Evolutionary conservation across 352 stramenopile genomes (phyloP).

Genomic region (Phytophthora crassamura): DNA sequence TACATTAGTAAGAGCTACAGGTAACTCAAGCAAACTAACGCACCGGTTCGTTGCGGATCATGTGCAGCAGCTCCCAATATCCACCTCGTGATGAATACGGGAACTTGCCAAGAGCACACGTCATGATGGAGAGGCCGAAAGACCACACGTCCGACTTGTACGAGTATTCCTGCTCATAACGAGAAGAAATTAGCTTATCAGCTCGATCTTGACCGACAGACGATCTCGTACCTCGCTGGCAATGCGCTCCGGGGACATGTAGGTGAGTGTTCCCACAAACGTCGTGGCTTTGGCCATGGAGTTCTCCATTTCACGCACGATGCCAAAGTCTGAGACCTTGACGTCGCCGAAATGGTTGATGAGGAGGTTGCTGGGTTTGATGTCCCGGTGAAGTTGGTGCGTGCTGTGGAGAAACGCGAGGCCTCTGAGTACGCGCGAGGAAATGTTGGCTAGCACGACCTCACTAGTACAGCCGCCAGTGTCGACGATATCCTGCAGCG

Average conservation of each 20-base stretch:
- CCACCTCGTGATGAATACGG: slow-evolving; percentile 87
- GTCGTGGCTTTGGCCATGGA: slow-evolving; percentile 88
- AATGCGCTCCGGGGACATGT: slow-evolving; percentile 95
- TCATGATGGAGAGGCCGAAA: slow-evolving; percentile 90
- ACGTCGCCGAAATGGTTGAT: slow-evolving; percentile 92
- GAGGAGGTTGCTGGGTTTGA: slow-evolving; percentile 95
- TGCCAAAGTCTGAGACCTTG: slow-evolving; percentile 91
- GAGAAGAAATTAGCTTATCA: background rate
- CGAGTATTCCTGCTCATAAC: slow-evolving; percentile 64
- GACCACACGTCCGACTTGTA: slow-evolving; percentile 91
- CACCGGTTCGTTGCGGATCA: slow-evolving; percentile 87
- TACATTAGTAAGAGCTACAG: background rate
- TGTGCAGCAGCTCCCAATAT: slow-evolving; percentile 92
- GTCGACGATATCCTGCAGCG: slow-evolving; percentile 93
- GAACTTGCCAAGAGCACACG: slow-evolving; percentile 89
- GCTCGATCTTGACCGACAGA: background rate
- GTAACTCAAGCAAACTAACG: slow-evolving; percentile 3
- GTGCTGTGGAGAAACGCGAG: no score
- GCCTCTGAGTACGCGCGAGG: slow-evolving; percentile 78
- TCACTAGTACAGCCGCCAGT: slow-evolving; percentile 89
- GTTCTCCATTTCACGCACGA: slow-evolving; percentile 92
- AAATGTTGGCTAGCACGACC: slow-evolving; percentile 90
- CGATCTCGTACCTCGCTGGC: slow-evolving; percentile 63
- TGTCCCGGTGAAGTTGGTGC: slow-evolving; percentile 92
- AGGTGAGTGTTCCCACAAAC: slow-evolving; percentile 93